Evolutionary conservation across 768 basidiomycete genomes (phyloP), one percentile per base, ranked within the genome.

Genomic region (Termitomyces titanicus): DNA sequence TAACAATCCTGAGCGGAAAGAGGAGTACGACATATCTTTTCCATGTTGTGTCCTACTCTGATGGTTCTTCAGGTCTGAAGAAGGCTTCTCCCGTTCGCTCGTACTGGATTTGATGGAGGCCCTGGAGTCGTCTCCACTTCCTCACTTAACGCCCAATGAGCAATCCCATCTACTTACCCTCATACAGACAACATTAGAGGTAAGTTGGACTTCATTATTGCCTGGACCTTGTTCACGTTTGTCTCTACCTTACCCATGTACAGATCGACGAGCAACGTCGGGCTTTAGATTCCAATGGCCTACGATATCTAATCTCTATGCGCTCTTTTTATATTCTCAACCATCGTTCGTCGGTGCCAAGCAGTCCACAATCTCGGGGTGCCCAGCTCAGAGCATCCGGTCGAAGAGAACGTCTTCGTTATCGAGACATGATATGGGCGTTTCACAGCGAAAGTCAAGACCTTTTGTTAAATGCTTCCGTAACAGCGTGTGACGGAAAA

Each of bases 361-460:
- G 72, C 45, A 78, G 79, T 43, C 80, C 81, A 34, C 66, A 69
- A 22, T 79, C 79, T 8, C 74, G 69, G 2, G 75, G 68, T 33
- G 60, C 68, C 1, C 66, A 74, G 13, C 74, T 74, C n/a, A 72
- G 73, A 34, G 72, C 72, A 58, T 79, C 81, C 38, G 84, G 79
- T 27, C 78, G 82, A 62, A 75, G 92, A 62, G 84, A 88, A 64
- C 81, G 92, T n/a, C 77, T 96, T 45, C 84, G 92, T 20, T 94
- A 89, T 69, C 84, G 97, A 33, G 96, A 99, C 68, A 92, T 98
- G 75, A 79, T 98, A 25, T 99, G 96, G 95, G 96, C 95, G 0
- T 95, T 89, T 67, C 90, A 97, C 63, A 97, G 94, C 65, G 94
- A 97, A 70, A 92, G 86, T 64, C 94, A 99, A 64, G 92, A 89